Base-by-base conservation (phyloP, 192 early-diverging fungal species). In the Allomyces javanicus region DNA sequence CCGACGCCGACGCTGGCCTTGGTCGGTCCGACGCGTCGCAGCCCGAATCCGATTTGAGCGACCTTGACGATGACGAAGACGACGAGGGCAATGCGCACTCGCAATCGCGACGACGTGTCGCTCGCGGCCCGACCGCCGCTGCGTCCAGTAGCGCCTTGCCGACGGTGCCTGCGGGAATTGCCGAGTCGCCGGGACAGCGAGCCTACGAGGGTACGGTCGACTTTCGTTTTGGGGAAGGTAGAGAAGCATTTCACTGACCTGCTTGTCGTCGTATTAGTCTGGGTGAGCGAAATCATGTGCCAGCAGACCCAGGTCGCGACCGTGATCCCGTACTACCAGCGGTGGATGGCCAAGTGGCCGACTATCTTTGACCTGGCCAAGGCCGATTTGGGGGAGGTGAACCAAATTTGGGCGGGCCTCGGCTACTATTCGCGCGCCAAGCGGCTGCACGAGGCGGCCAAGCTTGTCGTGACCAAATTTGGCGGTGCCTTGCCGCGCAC, bases 251-350 rank as follows among this genome's bases (percentile, higher is more conserved):
- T 44, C 27, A 17, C 33, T 40, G 62, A 26, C 65, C 64, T 12
- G 63, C 65, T 17, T 40, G 7, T 9, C 2, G 2, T 40, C 33
- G 66, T 70, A 19, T 26, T 24, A 70, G 85, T 89, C 1, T 90
- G 89, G 89, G 81, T 90, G 4, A 79, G 76, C n/a, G 89, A 90
- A 72, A 83, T 90, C 27, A 90, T 90, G 89, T 71, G 85, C n/a
- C 89, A 90, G 68, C 89, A 84, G 71, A 90, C 89, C 0, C 86
- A 87, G 66, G 85, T 89, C 12, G 78, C 75, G 3, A 88, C 85
- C 7, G 86, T 87, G 1, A 83, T 83, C 9, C 75, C 74, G 1
- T 90, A 88, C 67, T 89, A 83, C 66, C 71, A 78, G 61, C 79
- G 71, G 1, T 89, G 87, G 87, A 84, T 88, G 74, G 63, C 67